Percentiles rank a stretch among this genome's conserved stretches.
Evolutionary conservation across 1,284 basidiomycete species (phyloP).

Genomic region (Irpex sp.): DNA sequence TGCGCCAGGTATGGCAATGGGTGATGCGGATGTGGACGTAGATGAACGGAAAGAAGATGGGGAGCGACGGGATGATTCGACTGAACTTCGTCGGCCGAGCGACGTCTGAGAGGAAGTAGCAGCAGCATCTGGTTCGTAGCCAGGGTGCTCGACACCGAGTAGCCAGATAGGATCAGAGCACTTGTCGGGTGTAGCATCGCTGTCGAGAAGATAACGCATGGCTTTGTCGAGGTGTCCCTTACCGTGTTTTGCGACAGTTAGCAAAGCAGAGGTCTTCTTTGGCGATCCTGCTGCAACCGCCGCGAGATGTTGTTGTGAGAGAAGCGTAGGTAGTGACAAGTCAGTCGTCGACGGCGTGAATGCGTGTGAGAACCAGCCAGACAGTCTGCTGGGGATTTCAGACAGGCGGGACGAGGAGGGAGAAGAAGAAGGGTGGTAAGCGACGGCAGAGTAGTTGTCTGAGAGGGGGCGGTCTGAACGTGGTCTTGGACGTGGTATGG

Average conservation of each 20-base stretch:
- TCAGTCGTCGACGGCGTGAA: conserved; percentile 68
- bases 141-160: conserved; percentile 75
- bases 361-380: conserved; percentile 76
- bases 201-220: conserved; percentile 81
- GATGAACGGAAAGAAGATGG: conserved; percentile 46
- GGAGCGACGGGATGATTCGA: conserved; percentile 33
- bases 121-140: conserved; percentile 46
- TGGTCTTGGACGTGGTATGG: conserved; percentile 38
- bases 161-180: conserved; percentile 82
- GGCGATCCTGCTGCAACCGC: conserved; percentile 31
- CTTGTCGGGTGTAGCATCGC: conserved; percentile 78
- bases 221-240: conserved; percentile 76
- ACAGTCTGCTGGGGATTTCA: conserved; percentile 60
- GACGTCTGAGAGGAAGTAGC: background rate
- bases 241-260: conserved; percentile 67
- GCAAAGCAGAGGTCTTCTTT: conserved; percentile 47
- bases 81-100: conserved; percentile 33
- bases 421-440: conserved; percentile 32
- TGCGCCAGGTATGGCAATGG: conserved; percentile 21
- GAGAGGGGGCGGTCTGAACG: conserved; percentile 47
- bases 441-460: conserved; percentile 38
- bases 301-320: conserved; percentile 40
- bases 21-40: conserved; percentile 47
- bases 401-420: conserved; percentile 33
- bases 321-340: conserved; percentile 58